These are phyloP conservation scores for Scleromitrula shiraiana DNA, from an alignment of 2,329 filamentous ascomycete genomes.

Conservation along the genomic window DNA sequence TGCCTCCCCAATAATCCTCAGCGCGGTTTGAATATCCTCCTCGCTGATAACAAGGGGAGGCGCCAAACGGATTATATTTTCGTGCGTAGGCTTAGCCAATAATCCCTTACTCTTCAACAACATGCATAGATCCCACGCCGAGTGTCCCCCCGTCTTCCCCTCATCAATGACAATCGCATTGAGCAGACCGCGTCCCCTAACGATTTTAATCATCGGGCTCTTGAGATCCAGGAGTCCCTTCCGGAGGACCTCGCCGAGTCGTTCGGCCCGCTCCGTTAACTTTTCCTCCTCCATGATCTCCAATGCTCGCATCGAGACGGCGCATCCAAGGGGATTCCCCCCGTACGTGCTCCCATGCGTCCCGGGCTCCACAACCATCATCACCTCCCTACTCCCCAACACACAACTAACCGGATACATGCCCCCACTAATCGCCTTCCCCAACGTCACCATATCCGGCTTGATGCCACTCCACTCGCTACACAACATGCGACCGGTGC, in stretches of 20 bases:
- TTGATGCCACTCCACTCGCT: slow-evolving; percentile 92
- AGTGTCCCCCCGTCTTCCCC: slow-evolving; percentile 71
- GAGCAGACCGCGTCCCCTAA: slow-evolving; percentile 87
- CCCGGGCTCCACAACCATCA: slow-evolving; percentile 92
- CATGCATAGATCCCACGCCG: slow-evolving; percentile 94
- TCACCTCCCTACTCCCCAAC: slow-evolving; percentile 78
- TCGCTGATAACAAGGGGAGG: slow-evolving; percentile 93
- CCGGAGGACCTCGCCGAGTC: slow-evolving; percentile 75
- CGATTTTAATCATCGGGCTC: slow-evolving; percentile 69
- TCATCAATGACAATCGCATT: slow-evolving; percentile 98
- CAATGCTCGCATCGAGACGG: slow-evolving; percentile 88
- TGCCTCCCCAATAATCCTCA: slow-evolving; percentile 74
- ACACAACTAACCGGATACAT: slow-evolving; percentile 99
- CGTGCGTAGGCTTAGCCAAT: slow-evolving; percentile 94
- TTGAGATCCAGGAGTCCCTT: slow-evolving; percentile 67
- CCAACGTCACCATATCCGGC: slow-evolving; percentile 88
- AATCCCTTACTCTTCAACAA: slow-evolving; percentile 92
- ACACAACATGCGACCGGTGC: slow-evolving; percentile 89
- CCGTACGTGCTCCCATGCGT: slow-evolving; percentile 99
- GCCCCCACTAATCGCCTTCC: slow-evolving; percentile 95
- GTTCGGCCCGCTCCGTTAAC: slow-evolving; percentile 74
- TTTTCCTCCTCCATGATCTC: slow-evolving; percentile 91
- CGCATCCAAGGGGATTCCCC: slow-evolving; percentile 90
- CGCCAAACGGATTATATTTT: slow-evolving; percentile 97
- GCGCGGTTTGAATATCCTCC: slow-evolving; percentile 68